These are phyloP conservation scores for Microascus cirrosus DNA, from an alignment of 2,329 filamentous ascomycete genomes.

Conservation along the genomic window DNA sequence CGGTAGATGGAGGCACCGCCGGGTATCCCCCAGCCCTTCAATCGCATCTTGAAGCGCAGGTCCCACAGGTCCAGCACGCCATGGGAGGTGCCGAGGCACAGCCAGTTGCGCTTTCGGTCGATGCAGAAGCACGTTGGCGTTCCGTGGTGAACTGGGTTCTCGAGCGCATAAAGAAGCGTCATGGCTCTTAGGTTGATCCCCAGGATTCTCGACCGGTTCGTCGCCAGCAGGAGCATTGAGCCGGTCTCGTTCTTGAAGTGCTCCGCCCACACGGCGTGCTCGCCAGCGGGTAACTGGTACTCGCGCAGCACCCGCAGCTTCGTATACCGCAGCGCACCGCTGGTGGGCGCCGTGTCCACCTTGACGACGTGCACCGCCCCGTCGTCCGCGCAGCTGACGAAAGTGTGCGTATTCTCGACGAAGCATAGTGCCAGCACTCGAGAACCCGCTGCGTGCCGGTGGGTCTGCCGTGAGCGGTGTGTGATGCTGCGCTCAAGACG, in stretches of 20 bases:
- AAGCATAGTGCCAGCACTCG: conserved; percentile 79
- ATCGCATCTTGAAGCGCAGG: conserved; percentile 78
- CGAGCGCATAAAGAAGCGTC: conserved; percentile 66
- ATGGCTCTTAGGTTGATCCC: conserved; percentile 83
- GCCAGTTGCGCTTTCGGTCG: conserved; percentile 78
- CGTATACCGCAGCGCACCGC: conserved; percentile 58
- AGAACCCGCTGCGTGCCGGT: conserved; percentile 60
- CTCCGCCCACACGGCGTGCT: conserved; percentile 82
- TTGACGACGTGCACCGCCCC: conserved; percentile 85
- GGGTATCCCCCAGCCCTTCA: conserved; percentile 81
- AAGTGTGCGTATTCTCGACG: conserved; percentile 86
- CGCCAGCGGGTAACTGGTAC: conserved; percentile 62
- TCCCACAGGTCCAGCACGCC: conserved; percentile 94
- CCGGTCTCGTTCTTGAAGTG: conserved; percentile 75
- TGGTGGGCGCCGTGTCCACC: conserved; percentile 43
- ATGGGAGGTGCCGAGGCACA: conserved; percentile 83
- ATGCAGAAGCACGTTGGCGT: conserved; percentile 85
- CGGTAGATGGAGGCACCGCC: conserved; percentile 72
- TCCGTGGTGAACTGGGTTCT: conserved; percentile 86
- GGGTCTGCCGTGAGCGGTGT: conserved; percentile 75
- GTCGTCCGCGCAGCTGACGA: conserved; percentile 81
- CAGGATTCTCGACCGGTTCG: conserved; percentile 72
- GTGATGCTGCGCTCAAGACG: conserved; percentile 85
- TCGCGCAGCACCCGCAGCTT: conserved; percentile 67
- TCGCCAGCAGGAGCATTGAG: conserved; percentile 79